Evolutionary conservation across 352 stramenopile genomes (phyloP).

Genomic region (Sclerospora graminicola): DNA sequence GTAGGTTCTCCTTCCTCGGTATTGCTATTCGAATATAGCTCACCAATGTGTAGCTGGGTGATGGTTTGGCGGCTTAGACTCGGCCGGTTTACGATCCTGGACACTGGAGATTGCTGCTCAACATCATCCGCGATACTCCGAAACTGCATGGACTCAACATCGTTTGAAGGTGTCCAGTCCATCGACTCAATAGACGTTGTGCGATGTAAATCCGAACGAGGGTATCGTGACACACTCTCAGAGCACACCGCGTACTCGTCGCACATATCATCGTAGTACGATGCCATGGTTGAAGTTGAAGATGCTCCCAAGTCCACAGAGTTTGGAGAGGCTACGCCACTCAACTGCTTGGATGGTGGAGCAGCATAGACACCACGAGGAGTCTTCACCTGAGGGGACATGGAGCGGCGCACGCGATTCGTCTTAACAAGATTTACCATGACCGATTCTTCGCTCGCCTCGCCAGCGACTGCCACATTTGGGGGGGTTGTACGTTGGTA

Average conservation of each 20-base stretch:
- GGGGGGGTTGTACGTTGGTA: slow-evolving; percentile 15
- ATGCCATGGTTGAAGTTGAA: slow-evolving; percentile 57
- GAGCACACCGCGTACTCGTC: slow-evolving; percentile 28
- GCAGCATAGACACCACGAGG: slow-evolving; percentile 9
- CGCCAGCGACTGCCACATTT: slow-evolving; percentile 11
- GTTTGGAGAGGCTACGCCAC: slow-evolving; percentile 15
- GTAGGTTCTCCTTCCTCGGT: slow-evolving; percentile 17
- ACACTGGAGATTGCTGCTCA: slow-evolving; percentile 13
- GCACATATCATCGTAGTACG: slow-evolving; percentile 57
- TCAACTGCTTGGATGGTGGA: slow-evolving; percentile 26
- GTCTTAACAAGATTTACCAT: slow-evolving; percentile 21
- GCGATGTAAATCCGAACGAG: slow-evolving; percentile 25
- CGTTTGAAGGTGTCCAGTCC: slow-evolving; percentile 33
- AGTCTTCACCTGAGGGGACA: slow-evolving; percentile 17
- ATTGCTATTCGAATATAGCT: slow-evolving; percentile 11
- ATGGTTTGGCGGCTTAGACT: background rate
- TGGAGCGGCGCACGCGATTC: slow-evolving; percentile 8
- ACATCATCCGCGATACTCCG: slow-evolving; percentile 23
- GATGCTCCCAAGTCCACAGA: slow-evolving; percentile 51
- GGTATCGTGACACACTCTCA: slow-evolving; percentile 21
- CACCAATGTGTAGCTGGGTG: slow-evolving; percentile 7
- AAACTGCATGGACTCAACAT: slow-evolving; percentile 24
- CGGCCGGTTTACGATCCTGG: slow-evolving; percentile 5
- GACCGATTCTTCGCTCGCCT: slow-evolving; percentile 12
- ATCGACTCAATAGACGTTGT: slow-evolving; percentile 34